Percentiles rank a stretch among this genome's conserved stretches.
phyloP scores from a whole-genome alignment of 2,329 filamentous ascomycete genomes.

The Myriosclerotinia scirpicola region DNA sequence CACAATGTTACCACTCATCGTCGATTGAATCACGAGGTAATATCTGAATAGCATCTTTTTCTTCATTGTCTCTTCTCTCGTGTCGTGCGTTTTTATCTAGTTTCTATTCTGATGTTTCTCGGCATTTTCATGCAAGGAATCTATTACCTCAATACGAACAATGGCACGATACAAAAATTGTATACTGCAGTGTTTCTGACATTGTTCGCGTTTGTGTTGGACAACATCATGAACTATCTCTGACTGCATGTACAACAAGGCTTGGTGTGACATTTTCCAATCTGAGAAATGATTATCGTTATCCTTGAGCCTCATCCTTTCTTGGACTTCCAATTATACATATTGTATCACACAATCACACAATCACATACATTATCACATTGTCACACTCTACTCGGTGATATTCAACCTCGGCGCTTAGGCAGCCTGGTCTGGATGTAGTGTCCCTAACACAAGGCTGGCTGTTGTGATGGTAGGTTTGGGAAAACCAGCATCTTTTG shows the following conservation, averaged over 20 bases:
- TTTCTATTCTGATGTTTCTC: not conserved
- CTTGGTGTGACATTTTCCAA: conserved; percentile 10
- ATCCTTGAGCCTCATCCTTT: conserved; percentile 6
- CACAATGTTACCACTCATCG: not conserved
- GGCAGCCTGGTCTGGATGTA: conserved; percentile 8
- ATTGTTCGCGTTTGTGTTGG: conserved; percentile 1
- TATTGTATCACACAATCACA: not conserved
- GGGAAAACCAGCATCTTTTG: not conserved
- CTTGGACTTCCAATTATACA: not conserved
- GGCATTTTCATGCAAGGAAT: not conserved
- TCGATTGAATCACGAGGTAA: conserved; percentile 4
- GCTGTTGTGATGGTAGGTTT: conserved; percentile 13
- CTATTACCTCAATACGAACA: conserved; percentile 8
- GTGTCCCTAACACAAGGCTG: conserved; percentile 3
- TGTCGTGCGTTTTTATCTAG: not conserved
- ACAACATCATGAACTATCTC: not conserved
- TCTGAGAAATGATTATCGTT: conserved; percentile 1
- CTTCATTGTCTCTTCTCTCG: conserved; percentile 8
- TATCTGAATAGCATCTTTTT: not conserved
- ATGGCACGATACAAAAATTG: conserved; percentile 1
- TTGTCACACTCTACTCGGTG: conserved; percentile 5
- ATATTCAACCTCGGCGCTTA: not conserved
- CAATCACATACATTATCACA: not conserved
- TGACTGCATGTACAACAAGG: conserved; percentile 2
- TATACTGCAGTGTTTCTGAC: conserved; percentile 5